phyloP scores from a whole-genome alignment of 176 grass and related monocot genomes.

The Guadua angustifolia region DNA sequence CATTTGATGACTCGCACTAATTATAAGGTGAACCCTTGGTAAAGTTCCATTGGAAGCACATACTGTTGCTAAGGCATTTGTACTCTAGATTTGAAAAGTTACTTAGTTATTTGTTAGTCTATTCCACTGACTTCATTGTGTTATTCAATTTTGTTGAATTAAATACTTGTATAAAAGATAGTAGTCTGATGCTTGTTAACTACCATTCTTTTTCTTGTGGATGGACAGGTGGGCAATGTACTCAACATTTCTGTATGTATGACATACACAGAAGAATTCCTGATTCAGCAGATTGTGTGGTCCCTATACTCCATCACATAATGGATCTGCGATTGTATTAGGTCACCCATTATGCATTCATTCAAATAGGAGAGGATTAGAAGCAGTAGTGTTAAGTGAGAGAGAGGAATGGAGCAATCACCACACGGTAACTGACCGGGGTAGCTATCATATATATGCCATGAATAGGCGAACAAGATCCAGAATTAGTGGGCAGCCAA shows the following conservation, averaged over 20 bases:
- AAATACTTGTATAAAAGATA: neutral
- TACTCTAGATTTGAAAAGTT: neutral
- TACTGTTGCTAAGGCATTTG: neutral
- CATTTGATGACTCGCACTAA: neutral
- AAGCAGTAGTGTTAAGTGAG: too few relatives aligned
- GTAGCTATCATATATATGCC: too few relatives aligned
- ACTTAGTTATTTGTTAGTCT: neutral
- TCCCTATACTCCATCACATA: neutral
- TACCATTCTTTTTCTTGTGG: neutral
- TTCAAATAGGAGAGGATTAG: constrained; percentile 14
- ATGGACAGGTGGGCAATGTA: neutral
- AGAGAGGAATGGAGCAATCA: too few relatives aligned
- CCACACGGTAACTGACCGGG: too few relatives aligned
- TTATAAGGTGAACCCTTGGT: constrained; percentile 4
- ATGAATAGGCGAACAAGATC: too few relatives aligned
- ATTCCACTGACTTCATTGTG: neutral
- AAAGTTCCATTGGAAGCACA: neutral
- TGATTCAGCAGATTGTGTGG: neutral
- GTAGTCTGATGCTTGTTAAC: neutral
- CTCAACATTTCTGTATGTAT: constrained; percentile 26
- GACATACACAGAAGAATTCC: neutral
- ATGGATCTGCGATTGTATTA: constrained; percentile 31
- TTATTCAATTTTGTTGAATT: neutral
- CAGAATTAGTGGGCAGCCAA: too few relatives aligned
- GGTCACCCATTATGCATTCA: neutral